A percentile compares a stretch with the other conserved stretches of the same genome.
phyloP scores from a whole-genome alignment of 306 rosid species.

The Cyclanthera cordifolia region DNA sequence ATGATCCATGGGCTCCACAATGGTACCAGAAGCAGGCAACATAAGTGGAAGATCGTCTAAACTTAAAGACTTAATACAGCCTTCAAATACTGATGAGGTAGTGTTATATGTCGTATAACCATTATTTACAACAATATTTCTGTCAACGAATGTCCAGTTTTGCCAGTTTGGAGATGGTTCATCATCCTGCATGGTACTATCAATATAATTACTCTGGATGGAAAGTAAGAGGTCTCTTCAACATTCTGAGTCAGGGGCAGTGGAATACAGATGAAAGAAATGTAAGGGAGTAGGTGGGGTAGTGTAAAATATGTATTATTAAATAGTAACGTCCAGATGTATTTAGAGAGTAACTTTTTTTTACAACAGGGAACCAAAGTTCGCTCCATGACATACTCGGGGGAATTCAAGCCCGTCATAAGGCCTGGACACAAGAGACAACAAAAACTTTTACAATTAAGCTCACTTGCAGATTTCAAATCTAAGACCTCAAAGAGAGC shows the following conservation, averaged over 20 bases:
- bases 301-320: neutral
- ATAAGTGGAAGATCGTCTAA: slow-evolving; percentile 33
- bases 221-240: neutral
- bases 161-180: slow-evolving; percentile 38
- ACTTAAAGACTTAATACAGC: slow-evolving; percentile 45
- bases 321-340: neutral
- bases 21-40: slow-evolving; percentile 21
- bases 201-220: slow-evolving; percentile 7
- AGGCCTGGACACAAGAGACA: too few species aligned
- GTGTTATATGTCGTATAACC: slow-evolving; percentile 20
- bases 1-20: slow-evolving; percentile 24
- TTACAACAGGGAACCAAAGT: too few species aligned
- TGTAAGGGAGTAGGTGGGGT: neutral
- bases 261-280: neutral
- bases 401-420: too few species aligned
- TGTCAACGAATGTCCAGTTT: slow-evolving; percentile 50
- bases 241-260: neutral
- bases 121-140: slow-evolving; percentile 3
- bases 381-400: too few species aligned
- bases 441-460: too few species aligned
- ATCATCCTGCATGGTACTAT: slow-evolving; percentile 45
- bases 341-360: neutral
- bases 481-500: too few species aligned
- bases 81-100: slow-evolving; percentile 26
- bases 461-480: too few species aligned